A percentile compares a stretch with the other conserved stretches of the same genome.
phyloP scores from a whole-genome alignment of 1,284 basidiomycete species.

The Cutaneotrichosporon sp. region DNA sequence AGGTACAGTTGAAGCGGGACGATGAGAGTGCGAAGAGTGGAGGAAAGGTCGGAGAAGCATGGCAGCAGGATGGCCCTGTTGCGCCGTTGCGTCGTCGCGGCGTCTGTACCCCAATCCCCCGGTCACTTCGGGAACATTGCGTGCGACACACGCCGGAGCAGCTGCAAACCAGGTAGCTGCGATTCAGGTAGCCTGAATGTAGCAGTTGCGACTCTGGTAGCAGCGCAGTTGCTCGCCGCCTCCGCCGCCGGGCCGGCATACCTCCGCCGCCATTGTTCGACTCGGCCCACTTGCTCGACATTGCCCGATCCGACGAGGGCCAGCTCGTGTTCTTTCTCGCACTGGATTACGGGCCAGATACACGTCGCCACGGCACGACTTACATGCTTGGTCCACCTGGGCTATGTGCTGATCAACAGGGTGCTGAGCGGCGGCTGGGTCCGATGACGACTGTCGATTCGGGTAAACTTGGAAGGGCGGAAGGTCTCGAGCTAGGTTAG shows the following conservation, averaged over 20 bases:
- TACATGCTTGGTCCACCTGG: neutral
- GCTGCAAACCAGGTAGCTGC: neutral
- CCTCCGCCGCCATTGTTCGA: neutral
- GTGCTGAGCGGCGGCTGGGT: neutral
- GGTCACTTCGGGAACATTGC: neutral
- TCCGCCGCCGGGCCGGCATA: neutral
- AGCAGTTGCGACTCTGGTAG: no score
- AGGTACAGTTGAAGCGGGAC: no score
- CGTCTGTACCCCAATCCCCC: neutral
- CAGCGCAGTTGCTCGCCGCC: neutral
- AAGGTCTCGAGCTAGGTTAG: neutral
- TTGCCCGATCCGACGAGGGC: neutral
- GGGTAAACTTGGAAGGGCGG: no score
- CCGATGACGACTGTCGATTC: no score
- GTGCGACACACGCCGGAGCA: neutral
- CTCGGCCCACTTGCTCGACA: neutral
- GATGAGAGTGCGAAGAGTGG: neutral
- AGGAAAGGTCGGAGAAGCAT: neutral
- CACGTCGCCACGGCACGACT: neutral
- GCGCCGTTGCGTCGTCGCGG: neutral
- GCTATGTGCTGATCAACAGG: neutral
- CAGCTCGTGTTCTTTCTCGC: neutral
- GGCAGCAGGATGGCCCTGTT: neutral
- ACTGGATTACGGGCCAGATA: neutral
- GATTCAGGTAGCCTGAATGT: no score